Conservation (phyloP, 2,329 filamentous ascomycete species). For the Aspergillus sojae region DNA sequence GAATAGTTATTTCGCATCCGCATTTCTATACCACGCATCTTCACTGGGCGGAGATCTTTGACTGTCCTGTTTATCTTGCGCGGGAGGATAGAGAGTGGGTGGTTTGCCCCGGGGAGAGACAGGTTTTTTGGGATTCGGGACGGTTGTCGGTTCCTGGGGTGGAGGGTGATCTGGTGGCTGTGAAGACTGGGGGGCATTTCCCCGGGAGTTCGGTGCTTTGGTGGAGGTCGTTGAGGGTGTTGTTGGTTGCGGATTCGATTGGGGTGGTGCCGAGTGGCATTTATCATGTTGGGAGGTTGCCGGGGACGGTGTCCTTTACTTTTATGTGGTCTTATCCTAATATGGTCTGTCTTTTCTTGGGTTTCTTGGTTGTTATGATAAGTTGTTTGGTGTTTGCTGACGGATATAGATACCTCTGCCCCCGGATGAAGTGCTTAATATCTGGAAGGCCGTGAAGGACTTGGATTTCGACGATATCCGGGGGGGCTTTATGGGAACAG, state of each 20-base stretch:
- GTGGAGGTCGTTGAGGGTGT: conserved; percentile 59
- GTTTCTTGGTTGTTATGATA: conserved; percentile 18
- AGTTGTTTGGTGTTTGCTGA: conserved; percentile 10
- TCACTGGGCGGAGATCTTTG: conserved; percentile 71
- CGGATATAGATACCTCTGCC: conserved; percentile 66
- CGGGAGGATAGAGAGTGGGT: conserved; percentile 69
- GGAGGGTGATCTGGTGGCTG: conserved; percentile 55
- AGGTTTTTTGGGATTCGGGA: conserved; percentile 34
- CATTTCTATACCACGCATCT: conserved; percentile 80
- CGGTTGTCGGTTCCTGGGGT: conserved; percentile 33
- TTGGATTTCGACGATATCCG: conserved; percentile 68
- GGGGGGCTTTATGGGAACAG: conserved; percentile 66
- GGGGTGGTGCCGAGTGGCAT: conserved; percentile 63
- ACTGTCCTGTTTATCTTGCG: conserved; percentile 70
- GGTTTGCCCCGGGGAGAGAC: conserved; percentile 42
- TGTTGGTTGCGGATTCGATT: conserved; percentile 79
- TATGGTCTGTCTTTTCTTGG: conserved; percentile 34
- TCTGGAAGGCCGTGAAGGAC: conserved; percentile 68
- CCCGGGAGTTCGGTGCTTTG: conserved; percentile 71
- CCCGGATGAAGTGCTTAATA: conserved; percentile 63
- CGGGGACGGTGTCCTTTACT: conserved; percentile 57
- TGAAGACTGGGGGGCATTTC: conserved; percentile 80
- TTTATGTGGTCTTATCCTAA: conserved; percentile 82
- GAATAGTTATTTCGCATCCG: conserved; percentile 77
- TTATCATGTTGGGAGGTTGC: conserved; percentile 35